Evolutionary conservation across 495 filamentous ascomycete species (phyloP).

Genomic region (Lepidopterella palustris): DNA sequence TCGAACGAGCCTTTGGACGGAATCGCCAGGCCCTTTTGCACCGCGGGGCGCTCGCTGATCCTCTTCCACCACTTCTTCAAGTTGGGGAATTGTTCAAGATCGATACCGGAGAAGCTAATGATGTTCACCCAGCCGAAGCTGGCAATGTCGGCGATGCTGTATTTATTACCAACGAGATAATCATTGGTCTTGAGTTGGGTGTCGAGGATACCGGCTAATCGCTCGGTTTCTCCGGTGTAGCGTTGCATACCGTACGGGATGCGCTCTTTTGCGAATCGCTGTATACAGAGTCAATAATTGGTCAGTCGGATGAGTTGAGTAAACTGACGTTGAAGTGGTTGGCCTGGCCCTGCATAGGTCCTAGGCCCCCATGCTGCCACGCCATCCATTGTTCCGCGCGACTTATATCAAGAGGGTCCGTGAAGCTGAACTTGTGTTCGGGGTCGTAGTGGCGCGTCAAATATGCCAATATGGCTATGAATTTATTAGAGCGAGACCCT

Average conservation of each 20-base stretch:
- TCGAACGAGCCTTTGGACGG: conserved; percentile 20
- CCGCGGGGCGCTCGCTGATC: conserved; percentile 31
- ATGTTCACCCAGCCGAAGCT: conserved; percentile 35
- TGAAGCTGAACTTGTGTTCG: conserved; percentile 37
- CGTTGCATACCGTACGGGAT: conserved; percentile 35
- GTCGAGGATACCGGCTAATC: conserved; percentile 36
- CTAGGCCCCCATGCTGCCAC: conserved; percentile 37
- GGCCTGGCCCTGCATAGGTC: conserved; percentile 38
- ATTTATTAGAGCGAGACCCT: not conserved
- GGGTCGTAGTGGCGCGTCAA: conserved; percentile 36
- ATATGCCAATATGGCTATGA: conserved; percentile 33
- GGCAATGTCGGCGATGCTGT: conserved; percentile 36
- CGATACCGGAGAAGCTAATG: conserved; percentile 25
- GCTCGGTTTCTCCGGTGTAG: conserved; percentile 37
- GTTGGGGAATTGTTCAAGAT: conserved; percentile 33
- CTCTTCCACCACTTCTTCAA: conserved; percentile 33
- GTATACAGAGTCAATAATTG: not conserved
- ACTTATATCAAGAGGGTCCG: conserved; percentile 31
- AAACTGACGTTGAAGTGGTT: conserved; percentile 34
- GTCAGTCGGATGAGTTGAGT: not conserved
- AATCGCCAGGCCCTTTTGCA: conserved; percentile 30
- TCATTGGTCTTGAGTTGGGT: conserved; percentile 28
- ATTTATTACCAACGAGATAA: conserved; percentile 37
- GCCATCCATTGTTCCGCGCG: conserved; percentile 38
- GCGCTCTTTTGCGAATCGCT: conserved; percentile 31